These are phyloP conservation scores for Escovopsis sp. DNA, from an alignment of 2,329 filamentous ascomycete species.

Conservation along the genomic window DNA sequence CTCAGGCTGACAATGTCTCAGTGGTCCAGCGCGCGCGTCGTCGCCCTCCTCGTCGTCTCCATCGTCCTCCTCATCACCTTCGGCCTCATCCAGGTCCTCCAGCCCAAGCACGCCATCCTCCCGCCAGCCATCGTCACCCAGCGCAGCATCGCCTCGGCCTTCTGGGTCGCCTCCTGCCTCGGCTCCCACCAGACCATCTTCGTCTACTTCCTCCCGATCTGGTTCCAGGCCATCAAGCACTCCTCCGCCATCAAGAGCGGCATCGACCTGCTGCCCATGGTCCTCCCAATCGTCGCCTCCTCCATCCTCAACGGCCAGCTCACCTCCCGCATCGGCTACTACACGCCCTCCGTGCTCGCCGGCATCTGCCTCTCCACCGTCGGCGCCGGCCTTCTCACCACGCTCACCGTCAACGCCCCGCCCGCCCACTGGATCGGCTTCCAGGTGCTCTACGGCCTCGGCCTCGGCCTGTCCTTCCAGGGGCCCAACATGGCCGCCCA, in stretches of 20 bases:
- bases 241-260: conserved; percentile 14
- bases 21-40: conserved; percentile 13
- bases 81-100: conserved; percentile 17
- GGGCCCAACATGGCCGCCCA: conserved; percentile 30
- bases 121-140: conserved; percentile 23
- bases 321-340: conserved; percentile 25
- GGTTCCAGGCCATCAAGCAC: conserved; percentile 35
- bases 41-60: conserved; percentile 21
- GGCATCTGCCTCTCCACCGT: conserved; percentile 18
- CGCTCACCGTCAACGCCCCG: conserved; percentile 11
- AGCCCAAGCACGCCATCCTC: conserved; percentile 22
- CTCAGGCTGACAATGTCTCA: conserved; percentile 8
- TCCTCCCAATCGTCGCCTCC: conserved; percentile 14
- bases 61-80: conserved; percentile 17
- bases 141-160: conserved; percentile 9
- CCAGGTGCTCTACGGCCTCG: conserved; percentile 26
- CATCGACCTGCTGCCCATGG: conserved; percentile 14
- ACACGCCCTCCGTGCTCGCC: conserved; percentile 24
- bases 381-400: conserved; percentile 28
- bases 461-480: conserved; percentile 28
- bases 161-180: not conserved
- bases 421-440: conserved; percentile 15
- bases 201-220: conserved; percentile 33
- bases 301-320: conserved; percentile 14
- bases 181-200: not conserved